These are phyloP conservation scores for Triticum urartu DNA, from an alignment of 176 grass and related monocot genomes.

Conservation along the genomic window DNA sequence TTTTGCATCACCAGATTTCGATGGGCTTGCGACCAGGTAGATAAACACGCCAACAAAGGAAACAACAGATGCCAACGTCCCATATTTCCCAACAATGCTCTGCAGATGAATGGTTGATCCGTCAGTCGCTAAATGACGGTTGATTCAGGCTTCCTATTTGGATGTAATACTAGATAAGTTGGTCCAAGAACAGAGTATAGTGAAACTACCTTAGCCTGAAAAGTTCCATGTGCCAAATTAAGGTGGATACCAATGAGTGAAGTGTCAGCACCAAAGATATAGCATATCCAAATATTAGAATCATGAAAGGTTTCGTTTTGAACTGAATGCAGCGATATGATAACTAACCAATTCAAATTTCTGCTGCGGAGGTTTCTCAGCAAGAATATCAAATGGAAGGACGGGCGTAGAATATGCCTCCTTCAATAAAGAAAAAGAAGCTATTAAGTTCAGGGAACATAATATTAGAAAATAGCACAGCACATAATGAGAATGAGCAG, in stretches of 20 bases:
- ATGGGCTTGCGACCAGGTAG: constrained; percentile 53
- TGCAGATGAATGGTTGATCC: constrained; percentile 28
- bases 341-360: constrained; percentile 70
- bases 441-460: background rate
- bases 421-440: constrained; percentile 32
- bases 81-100: constrained; percentile 54
- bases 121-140: background rate
- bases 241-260: background rate
- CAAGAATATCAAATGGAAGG: constrained; percentile 59
- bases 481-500: background rate
- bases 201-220: constrained; percentile 65
- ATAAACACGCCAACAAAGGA: constrained; percentile 57
- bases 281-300: constrained; percentile 6
- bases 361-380: constrained; percentile 59
- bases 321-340: background rate
- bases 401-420: constrained; percentile 63
- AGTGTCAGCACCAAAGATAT: background rate
- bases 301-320: background rate
- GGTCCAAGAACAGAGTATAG: background rate
- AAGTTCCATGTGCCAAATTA: constrained; percentile 18
- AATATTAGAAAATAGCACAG: background rate
- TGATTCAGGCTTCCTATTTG: background rate
- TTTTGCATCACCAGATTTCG: constrained; percentile 36
- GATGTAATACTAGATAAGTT: background rate
- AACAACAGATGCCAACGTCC: constrained; percentile 50